These are phyloP conservation scores for Candida sp. DNA, from an alignment of 1,139 yeast species.

Conservation along the genomic window DNA sequence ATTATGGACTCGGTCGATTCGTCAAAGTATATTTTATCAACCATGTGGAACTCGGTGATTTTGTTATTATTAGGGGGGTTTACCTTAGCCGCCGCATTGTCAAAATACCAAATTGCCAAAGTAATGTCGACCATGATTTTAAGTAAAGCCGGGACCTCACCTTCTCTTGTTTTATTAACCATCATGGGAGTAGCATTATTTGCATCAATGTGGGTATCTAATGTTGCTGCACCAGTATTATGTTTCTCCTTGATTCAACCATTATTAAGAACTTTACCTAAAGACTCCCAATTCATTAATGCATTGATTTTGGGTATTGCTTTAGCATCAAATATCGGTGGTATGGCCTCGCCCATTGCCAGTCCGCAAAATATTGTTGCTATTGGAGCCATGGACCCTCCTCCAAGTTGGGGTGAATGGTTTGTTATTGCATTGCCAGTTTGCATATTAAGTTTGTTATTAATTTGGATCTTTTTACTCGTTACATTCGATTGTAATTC, in stretches of 20 bases:
- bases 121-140: constrained; percentile 64
- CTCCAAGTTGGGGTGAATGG: constrained; percentile 79
- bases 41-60: constrained; percentile 77
- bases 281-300: constrained; percentile 57
- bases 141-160: constrained; percentile 63
- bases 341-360: constrained; percentile 80
- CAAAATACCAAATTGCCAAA: constrained; percentile 69
- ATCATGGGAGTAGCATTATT: constrained; percentile 68
- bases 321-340: constrained; percentile 68
- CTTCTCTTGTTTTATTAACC: constrained; percentile 57
- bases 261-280: constrained; percentile 57
- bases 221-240: constrained; percentile 75
- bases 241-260: constrained; percentile 69
- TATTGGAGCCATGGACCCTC: constrained; percentile 61
- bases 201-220: constrained; percentile 76
- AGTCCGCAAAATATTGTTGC: constrained; percentile 79
- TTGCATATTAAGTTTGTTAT: constrained; percentile 49
- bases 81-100: constrained; percentile 69
- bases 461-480: constrained; percentile 57
- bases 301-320: constrained; percentile 73
- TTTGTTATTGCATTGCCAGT: constrained; percentile 67
- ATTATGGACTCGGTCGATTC: constrained; percentile 52
- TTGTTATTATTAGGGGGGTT: constrained; percentile 70
- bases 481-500: constrained; percentile 52
- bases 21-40: constrained; percentile 50